Evolutionary conservation across 768 basidiomycete species (phyloP), one percentile per base, ranked within the genome.

Genomic region (Chalciporus chontae): DNA sequence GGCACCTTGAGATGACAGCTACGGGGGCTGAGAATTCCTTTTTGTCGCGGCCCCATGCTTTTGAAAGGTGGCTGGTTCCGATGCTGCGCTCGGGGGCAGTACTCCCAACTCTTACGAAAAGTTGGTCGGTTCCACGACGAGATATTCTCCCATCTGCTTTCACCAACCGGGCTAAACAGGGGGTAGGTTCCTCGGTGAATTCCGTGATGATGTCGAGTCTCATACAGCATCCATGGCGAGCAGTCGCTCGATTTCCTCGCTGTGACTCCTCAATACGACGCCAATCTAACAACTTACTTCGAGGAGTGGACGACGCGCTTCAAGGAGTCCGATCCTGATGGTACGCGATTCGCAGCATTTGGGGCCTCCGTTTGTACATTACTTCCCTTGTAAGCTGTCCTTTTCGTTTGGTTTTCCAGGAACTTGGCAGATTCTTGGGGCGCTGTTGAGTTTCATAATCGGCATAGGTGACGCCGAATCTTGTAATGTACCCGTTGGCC

Each of bases 81-180:
- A 53, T 48, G 26, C 26, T 27, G 26, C 9, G 2, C 19, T 17
- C 13, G n/a, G 7, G 24, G 7, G 14, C 47, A 88, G 85, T 85
- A 83, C 59, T 81, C 86, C 1, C 77, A 77, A 13, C 71, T 90
- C 29, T 67, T 90, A 40, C 79, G 82, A 32, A 82, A 90, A 40
- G 79, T 90, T 7, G 79, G 83, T 13, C 76, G 76, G 27, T 90
- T 88, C 71, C 87, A 89, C 52, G 86, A 88, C 42, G 81, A 82
- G 45, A 81, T 91, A 17, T 88, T 85, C 62, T 87, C 83, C 17
- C 84, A 87, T 62, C 80, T 82, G 7, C 74, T 74, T 44, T 73
- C 83, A 0, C 83, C 83, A 3, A 80, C 78, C 23, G 86, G 88
- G 1, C 60, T 88, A 42, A 88, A 89, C 63, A 85, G 80, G 73